phyloP scores from a whole-genome alignment of 2,329 filamentous ascomycete genomes.

The Colletotrichum ledebouriae region DNA sequence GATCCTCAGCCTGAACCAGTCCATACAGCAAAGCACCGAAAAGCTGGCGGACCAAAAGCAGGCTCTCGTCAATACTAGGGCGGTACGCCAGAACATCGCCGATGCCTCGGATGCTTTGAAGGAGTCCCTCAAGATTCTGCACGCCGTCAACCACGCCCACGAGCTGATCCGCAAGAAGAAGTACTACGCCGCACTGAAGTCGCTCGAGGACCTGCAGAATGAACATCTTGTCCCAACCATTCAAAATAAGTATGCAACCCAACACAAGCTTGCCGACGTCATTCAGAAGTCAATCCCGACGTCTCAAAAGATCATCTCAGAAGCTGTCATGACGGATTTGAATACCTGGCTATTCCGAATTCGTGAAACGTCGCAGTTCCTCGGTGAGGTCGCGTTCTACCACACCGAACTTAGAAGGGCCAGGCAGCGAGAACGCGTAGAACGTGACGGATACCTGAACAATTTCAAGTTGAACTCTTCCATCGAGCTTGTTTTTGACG shows the following conservation, averaged over 20 bases:
- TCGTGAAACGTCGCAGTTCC: conserved; percentile 93
- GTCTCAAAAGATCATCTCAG: conserved; percentile 92
- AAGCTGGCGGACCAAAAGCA: conserved; percentile 95
- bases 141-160: conserved; percentile 93
- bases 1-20: conserved; percentile 92
- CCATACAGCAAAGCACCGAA: conserved; percentile 94
- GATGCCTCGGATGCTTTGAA: conserved; percentile 90
- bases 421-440: conserved; percentile 85
- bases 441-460: conserved; percentile 79
- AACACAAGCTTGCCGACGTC: conserved; percentile 94
- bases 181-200: conserved; percentile 94
- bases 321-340: conserved; percentile 95
- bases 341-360: conserved; percentile 98
- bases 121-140: conserved; percentile 91
- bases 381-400: conserved; percentile 96
- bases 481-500: conserved; percentile 94
- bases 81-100: conserved; percentile 94
- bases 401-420: conserved; percentile 90
- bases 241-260: conserved; percentile 87
- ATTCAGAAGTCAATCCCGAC: conserved; percentile 96
- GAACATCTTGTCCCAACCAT: conserved; percentile 84
- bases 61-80: conserved; percentile 90
- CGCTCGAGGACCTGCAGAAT: conserved; percentile 94
- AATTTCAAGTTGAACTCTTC: conserved; percentile 95
- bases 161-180: conserved; percentile 93